phyloP scores from a whole-genome alignment of 2,329 filamentous ascomycete species.

The Colletotrichum kahawae region DNA sequence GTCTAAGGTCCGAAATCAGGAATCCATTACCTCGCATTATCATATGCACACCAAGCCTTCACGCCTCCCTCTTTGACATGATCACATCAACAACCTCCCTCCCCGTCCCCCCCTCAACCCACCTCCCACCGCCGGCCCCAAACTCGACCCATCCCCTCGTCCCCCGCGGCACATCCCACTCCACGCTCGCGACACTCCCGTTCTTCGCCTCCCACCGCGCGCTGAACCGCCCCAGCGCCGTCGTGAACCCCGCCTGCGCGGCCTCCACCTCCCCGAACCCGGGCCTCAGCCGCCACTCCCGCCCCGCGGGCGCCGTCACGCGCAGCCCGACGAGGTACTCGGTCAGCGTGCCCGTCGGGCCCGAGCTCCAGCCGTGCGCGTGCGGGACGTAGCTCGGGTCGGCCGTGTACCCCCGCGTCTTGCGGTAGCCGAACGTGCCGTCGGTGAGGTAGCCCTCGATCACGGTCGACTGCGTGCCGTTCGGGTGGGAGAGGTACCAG shows the following conservation, averaged over 20 bases:
- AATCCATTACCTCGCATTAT: neutral
- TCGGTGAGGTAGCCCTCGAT: constrained; percentile 64
- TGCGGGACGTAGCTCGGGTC: constrained; percentile 53
- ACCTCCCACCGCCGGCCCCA: neutral
- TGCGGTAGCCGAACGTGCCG: constrained; percentile 62
- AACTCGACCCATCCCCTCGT: constrained; percentile 19
- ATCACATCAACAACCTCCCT: neutral
- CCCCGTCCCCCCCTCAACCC: constrained; percentile 13
- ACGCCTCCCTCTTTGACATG: neutral
- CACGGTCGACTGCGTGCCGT: constrained; percentile 63
- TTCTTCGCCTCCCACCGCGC: constrained; percentile 1
- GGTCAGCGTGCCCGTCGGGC: constrained; percentile 51
- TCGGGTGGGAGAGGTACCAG: constrained; percentile 62
- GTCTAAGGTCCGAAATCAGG: neutral
- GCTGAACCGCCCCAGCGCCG: constrained; percentile 12
- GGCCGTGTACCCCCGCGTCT: constrained; percentile 53
- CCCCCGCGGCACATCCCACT: constrained; percentile 17
- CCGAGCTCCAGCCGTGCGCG: constrained; percentile 54
- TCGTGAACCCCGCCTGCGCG: constrained; percentile 21
- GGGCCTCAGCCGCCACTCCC: constrained; percentile 15
- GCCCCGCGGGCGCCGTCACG: constrained; percentile 13
- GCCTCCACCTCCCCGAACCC: constrained; percentile 9
- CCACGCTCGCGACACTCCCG: neutral
- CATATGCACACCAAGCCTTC: neutral
- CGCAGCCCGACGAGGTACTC: constrained; percentile 46